Base-by-base conservation (phyloP, 2,329 filamentous ascomycete species). In the Sporothrix variecibatus region DNA sequence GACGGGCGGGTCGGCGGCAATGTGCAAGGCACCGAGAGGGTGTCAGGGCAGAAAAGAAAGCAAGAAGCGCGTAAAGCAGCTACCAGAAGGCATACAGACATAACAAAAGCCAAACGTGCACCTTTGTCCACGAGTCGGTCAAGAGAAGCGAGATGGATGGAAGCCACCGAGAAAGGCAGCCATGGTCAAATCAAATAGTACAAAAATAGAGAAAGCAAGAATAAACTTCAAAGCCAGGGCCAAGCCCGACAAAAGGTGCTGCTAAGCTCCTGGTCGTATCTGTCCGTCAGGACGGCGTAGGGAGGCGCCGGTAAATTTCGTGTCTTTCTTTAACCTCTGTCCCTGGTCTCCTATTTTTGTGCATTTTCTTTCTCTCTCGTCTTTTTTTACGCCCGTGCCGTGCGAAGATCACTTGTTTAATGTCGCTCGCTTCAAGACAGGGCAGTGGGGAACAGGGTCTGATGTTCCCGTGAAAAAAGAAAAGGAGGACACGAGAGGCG, bases 1-100 rank as follows among this genome's bases (percentile, higher is more conserved):
- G 43, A 23, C 67, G 67, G 67, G 40, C 20, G 43, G 49, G 28
- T 70, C 31, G 28, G 49, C 31, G 49, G 67, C 38, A 70, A 56
- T 56, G 49, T 56, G 46, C 49, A 31, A 56, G 28, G 26, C 49
- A 15, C 49, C 62, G 38, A 43, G 62, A 34, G 9, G n/a, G 5
- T 28, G n/a, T 26, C 5, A 8, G 34, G 1, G 5, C 5, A 34
- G 34, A 34, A 34, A 34, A 68, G 43, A 51, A 43, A 65, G 11
- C 20, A 65, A 26, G n/a, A 43, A 38, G 23, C 58, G 53, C 23
- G 9, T 15, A 31, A 11, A 62, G 31, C 15, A 62, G 20, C 34
- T 34, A 8, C 8, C 8, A 34, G 34, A 2, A 62, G 5, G 38
- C 38, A 9, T 3, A 43, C 40, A 43, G 12, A n/a, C 0, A 64